Conservation (phyloP, 495 filamentous ascomycete species). For the Penicillium mononematosum region DNA sequence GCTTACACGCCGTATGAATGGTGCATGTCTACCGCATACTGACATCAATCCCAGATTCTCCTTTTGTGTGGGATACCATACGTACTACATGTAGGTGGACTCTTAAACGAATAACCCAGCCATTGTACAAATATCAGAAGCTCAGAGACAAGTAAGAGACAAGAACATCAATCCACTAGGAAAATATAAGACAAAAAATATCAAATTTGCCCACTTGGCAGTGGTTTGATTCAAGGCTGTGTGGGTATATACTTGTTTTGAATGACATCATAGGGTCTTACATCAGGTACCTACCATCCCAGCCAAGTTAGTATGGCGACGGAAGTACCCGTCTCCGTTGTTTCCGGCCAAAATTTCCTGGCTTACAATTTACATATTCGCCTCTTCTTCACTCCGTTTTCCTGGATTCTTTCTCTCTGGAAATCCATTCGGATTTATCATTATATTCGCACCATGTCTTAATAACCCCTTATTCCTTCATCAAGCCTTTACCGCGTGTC, state of each 20-base stretch:
- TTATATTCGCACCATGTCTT: conserved; percentile 18
- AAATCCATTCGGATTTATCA: conserved; percentile 1
- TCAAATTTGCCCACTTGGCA: not conserved
- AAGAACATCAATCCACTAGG: not conserved
- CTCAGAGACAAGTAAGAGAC: not conserved
- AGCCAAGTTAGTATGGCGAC: conserved; percentile 15
- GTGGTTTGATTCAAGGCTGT: not conserved
- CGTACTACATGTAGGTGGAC: not conserved
- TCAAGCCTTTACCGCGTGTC: not conserved
- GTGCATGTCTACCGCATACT: conserved; percentile 1
- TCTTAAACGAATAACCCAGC: not conserved
- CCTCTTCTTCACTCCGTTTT: conserved; percentile 5
- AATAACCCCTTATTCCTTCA: not conserved
- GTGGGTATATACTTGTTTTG: conserved; percentile 1
- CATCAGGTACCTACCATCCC: conserved; percentile 24
- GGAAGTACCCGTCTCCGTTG: conserved; percentile 27
- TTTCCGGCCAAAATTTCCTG: conserved; percentile 24
- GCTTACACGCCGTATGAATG: not conserved
- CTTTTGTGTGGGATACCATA: not conserved
- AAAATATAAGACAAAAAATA: not conserved
- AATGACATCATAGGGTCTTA: conserved; percentile 30
- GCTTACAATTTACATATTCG: not conserved
- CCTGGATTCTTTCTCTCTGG: not conserved
- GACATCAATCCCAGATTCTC: not conserved
- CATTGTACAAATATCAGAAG: not conserved